phyloP scores from a whole-genome alignment of 2,329 filamentous ascomycete species.

The Phoma sp. region DNA sequence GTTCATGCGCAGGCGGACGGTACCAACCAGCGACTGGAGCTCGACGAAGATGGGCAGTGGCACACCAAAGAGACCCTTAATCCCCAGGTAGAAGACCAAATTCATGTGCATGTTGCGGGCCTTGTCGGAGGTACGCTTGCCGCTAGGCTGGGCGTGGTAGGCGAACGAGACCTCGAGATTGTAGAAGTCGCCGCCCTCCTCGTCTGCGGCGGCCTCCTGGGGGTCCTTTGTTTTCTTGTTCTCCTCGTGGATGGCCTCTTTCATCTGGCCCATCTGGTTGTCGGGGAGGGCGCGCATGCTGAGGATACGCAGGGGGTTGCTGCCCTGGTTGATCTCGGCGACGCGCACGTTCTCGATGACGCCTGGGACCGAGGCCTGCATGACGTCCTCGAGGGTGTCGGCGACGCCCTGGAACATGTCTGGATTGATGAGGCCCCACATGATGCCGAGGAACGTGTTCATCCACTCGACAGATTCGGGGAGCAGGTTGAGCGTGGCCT shows the following conservation, averaged over 20 bases:
- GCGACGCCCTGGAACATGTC: slow-evolving; percentile 92
- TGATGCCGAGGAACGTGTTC: slow-evolving; percentile 82
- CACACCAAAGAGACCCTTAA: slow-evolving; percentile 87
- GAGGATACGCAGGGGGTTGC: slow-evolving; percentile 85
- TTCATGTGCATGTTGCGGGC: slow-evolving; percentile 98
- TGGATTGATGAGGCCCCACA: slow-evolving; percentile 92
- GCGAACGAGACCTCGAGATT: slow-evolving; percentile 90
- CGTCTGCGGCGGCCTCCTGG: slow-evolving; percentile 84
- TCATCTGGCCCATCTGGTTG: slow-evolving; percentile 78
- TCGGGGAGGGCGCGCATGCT: slow-evolving; percentile 88
- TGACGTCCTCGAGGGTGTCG: slow-evolving; percentile 94
- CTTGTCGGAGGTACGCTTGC: slow-evolving; percentile 74
- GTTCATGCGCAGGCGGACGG: slow-evolving; percentile 79
- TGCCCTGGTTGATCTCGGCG: slow-evolving; percentile 92
- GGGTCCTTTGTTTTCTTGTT: slow-evolving; percentile 84
- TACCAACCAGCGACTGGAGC: slow-evolving; percentile 87
- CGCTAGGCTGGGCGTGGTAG: slow-evolving; percentile 83
- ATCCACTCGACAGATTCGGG: slow-evolving; percentile 94
- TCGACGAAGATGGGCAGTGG: slow-evolving; percentile 89
- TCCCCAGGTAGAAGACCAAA: slow-evolving; percentile 88
- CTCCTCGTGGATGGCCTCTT: slow-evolving; percentile 77
- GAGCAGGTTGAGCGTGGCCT: slow-evolving; percentile 84
- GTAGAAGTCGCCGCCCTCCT: slow-evolving; percentile 91
- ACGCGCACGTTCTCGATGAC: slow-evolving; percentile 94
- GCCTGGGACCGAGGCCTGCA: slow-evolving; percentile 91